phyloP scores from a whole-genome alignment of 2,329 filamentous ascomycete genomes.

The Tolypocladium tropicale region DNA sequence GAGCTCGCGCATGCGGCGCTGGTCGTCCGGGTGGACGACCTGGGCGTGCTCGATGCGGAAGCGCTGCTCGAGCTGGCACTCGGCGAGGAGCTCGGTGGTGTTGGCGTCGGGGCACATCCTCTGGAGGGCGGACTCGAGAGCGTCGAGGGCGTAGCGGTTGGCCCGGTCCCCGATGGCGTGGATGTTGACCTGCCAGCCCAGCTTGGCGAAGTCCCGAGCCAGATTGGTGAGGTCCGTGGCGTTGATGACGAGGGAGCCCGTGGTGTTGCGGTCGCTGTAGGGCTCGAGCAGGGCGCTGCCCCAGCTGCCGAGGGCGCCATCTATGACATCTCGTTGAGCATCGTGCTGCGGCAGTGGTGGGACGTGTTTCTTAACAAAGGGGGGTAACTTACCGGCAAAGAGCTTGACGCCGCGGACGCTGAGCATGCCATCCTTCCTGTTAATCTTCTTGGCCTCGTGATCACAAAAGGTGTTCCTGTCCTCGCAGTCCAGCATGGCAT shows the following conservation, averaged over 20 bases:
- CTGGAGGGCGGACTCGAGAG: conserved; percentile 47
- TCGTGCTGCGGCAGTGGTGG: neutral
- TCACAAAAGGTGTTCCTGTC: conserved; percentile 54
- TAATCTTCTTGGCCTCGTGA: conserved; percentile 33
- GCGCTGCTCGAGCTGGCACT: conserved; percentile 44
- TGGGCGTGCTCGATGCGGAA: conserved; percentile 64
- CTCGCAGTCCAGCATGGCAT: conserved; percentile 58
- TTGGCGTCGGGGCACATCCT: conserved; percentile 34
- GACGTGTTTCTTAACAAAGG: too few relatives aligned
- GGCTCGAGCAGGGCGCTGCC: conserved; percentile 63
- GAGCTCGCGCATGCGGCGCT: conserved; percentile 44
- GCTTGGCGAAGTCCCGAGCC: conserved; percentile 45
- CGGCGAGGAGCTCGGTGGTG: conserved; percentile 30
- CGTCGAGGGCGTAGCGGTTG: conserved; percentile 54
- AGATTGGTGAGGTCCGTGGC: conserved; percentile 45
- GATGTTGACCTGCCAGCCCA: conserved; percentile 59
- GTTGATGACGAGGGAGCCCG: conserved; percentile 57
- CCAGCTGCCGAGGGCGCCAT: conserved; percentile 62
- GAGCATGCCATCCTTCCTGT: conserved; percentile 37
- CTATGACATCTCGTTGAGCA: conserved; percentile 20
- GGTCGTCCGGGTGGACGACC: conserved; percentile 58
- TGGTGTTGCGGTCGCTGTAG: conserved; percentile 52
- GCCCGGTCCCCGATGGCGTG: conserved; percentile 64
- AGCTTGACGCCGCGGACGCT: conserved; percentile 56
- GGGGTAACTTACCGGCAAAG: conserved; percentile 45